phyloP scores from a whole-genome alignment of 1,284 basidiomycete genomes.

The Polyporus tsugae region DNA sequence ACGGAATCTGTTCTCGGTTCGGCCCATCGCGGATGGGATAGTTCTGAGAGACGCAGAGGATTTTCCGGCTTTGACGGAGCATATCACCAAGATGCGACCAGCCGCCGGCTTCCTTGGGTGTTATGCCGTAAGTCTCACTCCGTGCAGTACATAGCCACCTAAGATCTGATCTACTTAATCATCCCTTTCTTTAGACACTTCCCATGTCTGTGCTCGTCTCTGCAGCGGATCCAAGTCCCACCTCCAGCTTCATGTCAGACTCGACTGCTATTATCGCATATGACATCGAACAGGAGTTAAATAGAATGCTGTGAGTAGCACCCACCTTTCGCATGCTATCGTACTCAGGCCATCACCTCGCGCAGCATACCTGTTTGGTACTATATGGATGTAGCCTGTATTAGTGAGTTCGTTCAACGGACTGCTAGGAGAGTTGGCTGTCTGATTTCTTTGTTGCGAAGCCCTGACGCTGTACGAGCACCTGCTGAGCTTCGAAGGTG shows the following conservation, averaged over 20 bases:
- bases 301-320: neutral
- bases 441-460: constrained; percentile 1
- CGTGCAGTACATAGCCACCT: too few species aligned
- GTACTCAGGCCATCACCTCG: neutral
- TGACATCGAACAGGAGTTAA: too few species aligned
- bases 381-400: neutral
- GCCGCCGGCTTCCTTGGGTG: too few species aligned
- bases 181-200: neutral
- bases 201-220: neutral
- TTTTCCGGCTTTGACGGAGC: too few species aligned
- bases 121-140: too few species aligned
- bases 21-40: too few species aligned
- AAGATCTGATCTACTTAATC: too few species aligned
- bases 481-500: constrained; percentile 14
- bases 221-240: neutral
- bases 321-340: neutral
- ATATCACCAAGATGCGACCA: too few species aligned
- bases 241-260: neutral
- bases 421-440: too few species aligned
- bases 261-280: neutral
- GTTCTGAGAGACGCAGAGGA: too few species aligned
- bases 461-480: constrained; percentile 25
- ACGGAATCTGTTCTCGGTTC: too few species aligned
- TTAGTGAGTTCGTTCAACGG: neutral
- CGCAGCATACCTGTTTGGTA: neutral